Evolutionary conservation across 148 eudicot species (phyloP).

Genomic region (Pouteria glomerata): DNA sequence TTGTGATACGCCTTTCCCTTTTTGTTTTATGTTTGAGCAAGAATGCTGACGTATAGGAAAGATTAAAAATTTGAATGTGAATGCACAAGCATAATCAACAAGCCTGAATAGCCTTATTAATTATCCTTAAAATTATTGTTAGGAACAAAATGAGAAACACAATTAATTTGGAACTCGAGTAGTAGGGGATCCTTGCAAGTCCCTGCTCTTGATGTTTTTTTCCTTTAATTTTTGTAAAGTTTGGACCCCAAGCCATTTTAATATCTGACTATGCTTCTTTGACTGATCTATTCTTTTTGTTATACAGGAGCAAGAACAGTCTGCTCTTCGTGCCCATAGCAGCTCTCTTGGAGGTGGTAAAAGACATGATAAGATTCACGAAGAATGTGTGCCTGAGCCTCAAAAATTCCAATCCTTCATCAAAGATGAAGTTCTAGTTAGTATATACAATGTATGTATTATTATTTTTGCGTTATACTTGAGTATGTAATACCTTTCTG

Average conservation of each 20-base stretch:
- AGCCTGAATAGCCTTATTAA: too few relatives aligned
- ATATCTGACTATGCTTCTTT: not conserved
- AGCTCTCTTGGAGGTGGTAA: constrained; percentile 53
- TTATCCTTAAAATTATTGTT: too few relatives aligned
- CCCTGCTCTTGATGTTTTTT: not conserved
- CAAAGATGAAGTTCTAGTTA: constrained; percentile 69
- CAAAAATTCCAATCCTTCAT: constrained; percentile 69
- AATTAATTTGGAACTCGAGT: too few relatives aligned
- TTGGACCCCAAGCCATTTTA: constrained; percentile 4
- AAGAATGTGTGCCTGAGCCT: constrained; percentile 46
- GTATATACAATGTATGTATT: constrained; percentile 65
- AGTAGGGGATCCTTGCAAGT: constrained; percentile 1
- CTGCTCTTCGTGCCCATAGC: constrained; percentile 84
- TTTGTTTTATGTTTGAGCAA: not conserved
- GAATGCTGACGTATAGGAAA: too few relatives aligned
- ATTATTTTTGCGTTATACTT: not conserved
- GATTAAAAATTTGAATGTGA: too few relatives aligned
- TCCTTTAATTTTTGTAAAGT: not conserved
- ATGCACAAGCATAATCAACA: too few relatives aligned
- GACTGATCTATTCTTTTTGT: too few relatives aligned
- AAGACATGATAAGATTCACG: constrained; percentile 39
- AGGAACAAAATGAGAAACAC: too few relatives aligned
- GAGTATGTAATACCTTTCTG: not conserved
- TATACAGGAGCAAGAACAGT: constrained; percentile 74
- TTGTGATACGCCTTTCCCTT: not conserved